phyloP scores from a whole-genome alignment of 2,329 filamentous ascomycete species.

The Stagonosporopsis vannaccii region DNA sequence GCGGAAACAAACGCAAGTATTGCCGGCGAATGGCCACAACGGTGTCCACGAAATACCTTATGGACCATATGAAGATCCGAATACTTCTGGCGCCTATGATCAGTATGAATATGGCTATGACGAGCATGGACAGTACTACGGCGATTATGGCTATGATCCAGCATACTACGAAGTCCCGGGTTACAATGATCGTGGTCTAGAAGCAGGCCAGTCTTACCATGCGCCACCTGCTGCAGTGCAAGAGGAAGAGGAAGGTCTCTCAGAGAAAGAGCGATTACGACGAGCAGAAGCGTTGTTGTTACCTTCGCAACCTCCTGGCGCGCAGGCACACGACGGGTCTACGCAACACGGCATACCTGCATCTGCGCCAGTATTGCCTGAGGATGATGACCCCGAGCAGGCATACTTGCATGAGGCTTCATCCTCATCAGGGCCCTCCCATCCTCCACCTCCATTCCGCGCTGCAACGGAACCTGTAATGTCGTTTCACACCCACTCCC shows the following conservation, averaged over 20 bases:
- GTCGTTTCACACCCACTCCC: slow-evolving; percentile 13
- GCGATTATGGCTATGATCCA: slow-evolving; percentile 42
- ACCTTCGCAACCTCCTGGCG: slow-evolving; percentile 76
- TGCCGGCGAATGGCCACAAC: slow-evolving; percentile 18
- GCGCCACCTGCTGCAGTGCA: slow-evolving; percentile 62
- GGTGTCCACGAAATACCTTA: slow-evolving; percentile 34
- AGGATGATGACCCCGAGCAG: slow-evolving; percentile 39
- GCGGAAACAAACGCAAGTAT: slow-evolving; percentile 43
- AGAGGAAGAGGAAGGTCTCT: slow-evolving; percentile 65
- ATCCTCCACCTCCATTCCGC: slow-evolving; percentile 39
- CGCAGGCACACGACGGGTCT: slow-evolving; percentile 51
- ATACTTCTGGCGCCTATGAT: slow-evolving; percentile 30
- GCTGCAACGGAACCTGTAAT: slow-evolving; percentile 22
- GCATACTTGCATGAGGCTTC: slow-evolving; percentile 31
- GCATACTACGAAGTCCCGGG: slow-evolving; percentile 40
- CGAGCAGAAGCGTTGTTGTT: slow-evolving; percentile 80
- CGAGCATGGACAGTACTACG: slow-evolving; percentile 41
- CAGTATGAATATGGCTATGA: slow-evolving; percentile 40
- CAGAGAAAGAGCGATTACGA: slow-evolving; percentile 83
- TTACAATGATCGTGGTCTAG: slow-evolving; percentile 37
- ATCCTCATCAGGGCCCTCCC: slow-evolving; percentile 29
- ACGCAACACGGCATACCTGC: slow-evolving; percentile 36
- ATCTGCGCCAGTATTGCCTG: slow-evolving; percentile 47
- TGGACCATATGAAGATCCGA: slow-evolving; percentile 21
- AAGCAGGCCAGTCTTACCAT: slow-evolving; percentile 55